Evolutionary conservation across 2,329 filamentous ascomycete species (phyloP), one percentile per base, ranked within the genome.

Genomic region (Trichoderma polysporum): DNA sequence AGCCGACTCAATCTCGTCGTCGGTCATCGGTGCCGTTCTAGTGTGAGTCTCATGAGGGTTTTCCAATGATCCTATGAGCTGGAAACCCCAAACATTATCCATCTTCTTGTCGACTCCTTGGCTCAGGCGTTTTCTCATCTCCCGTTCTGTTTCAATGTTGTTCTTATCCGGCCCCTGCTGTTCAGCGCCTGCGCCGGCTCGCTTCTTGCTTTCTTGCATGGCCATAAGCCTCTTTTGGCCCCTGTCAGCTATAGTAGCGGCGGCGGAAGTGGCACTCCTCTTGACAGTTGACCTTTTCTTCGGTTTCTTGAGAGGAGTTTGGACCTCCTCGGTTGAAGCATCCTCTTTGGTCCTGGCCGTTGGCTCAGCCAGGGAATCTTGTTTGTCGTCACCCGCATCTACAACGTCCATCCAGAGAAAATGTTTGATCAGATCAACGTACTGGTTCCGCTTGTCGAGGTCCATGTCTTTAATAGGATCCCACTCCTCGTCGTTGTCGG

Each of bases 361-460:
- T 8, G 35, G 17, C 1, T 57, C 29, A n/a, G 3, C 22, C 17
- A 29, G n/a, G 19, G 39, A 12, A 27, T 22, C 25, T 9, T n/a
- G 15, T 9, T 59, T 49, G 3, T 6, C 10, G 4, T 8, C 27
- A 10, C 65, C 62, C 5, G 22, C 19, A 2, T 63, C 45, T n/a
- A 39, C 25, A 1, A 45, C 31, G 1, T 73, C 66, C 67, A 75
- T 69, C 74, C 73, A 75, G 7, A 75, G 70, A 17, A 75, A 76
- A 31, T 75, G 70, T 54, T 70, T 74, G 41, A 75, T 74, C 67
- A 76, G 54, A 12, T 75, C 73, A 31, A 76, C 70, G 52, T 72
- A 76, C 4, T 68, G 70, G 22, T 73, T 31, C 17, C 74, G 69
- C 37, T 70, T 71, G 22, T 73, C 68, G 19, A 70, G 25, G 1